Evolutionary conservation across 2,329 filamentous ascomycete species (phyloP).

Genomic region (Chaetomiaceae sp.): DNA sequence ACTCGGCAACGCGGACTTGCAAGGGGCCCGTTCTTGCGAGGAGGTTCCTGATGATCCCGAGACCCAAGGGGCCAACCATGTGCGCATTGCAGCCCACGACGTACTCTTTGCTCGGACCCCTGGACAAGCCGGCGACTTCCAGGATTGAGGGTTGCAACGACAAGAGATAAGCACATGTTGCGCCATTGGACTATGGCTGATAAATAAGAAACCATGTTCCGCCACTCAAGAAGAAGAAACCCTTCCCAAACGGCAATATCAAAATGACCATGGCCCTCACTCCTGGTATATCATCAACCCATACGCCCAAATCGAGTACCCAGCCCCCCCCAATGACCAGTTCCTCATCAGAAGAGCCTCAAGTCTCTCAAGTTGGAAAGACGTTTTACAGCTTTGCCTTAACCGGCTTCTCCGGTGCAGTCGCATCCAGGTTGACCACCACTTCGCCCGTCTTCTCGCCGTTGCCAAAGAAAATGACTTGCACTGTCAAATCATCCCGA

Average conservation of each 20-base stretch:
- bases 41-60: no score
- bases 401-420: constrained; percentile 47
- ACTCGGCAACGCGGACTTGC: no score
- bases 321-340: no score
- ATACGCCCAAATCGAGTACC: constrained; percentile 15
- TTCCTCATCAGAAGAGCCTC: no score
- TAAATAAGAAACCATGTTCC: neutral
- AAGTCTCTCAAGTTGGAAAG: no score
- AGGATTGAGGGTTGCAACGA: neutral
- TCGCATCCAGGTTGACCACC: constrained; percentile 81
- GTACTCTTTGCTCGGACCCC: neutral
- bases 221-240: neutral
- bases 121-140: neutral
- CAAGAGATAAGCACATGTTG: no score
- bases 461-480: constrained; percentile 97
- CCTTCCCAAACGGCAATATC: no score
- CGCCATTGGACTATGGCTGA: no score
- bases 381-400: constrained; percentile 28
- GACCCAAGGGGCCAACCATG: neutral
- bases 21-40: no score
- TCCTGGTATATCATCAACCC: constrained; percentile 16
- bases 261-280: no score
- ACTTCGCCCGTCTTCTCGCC: constrained; percentile 72
- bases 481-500: constrained; percentile 90
- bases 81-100: neutral